Conservation (phyloP, 2,329 filamentous ascomycete genomes). For the Cladosporium phlei region DNA sequence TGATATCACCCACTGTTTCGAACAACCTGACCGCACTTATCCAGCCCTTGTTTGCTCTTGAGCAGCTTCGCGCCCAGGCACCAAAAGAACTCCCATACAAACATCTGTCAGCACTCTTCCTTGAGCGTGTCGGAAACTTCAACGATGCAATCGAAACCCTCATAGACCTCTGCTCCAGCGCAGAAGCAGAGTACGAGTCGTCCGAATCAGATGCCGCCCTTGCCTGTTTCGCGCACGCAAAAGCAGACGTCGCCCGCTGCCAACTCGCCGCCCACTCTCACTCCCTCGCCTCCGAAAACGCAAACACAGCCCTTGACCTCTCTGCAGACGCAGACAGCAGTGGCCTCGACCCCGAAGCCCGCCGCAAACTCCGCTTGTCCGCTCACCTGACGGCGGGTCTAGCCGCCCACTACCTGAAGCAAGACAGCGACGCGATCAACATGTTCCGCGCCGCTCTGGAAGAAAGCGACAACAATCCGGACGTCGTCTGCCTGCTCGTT, state of each 20-base stretch:
- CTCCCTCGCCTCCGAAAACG: constrained; percentile 68
- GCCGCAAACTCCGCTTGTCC: constrained; percentile 70
- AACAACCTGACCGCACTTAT: constrained; percentile 61
- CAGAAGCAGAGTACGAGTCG: constrained; percentile 79
- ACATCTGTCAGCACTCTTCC: constrained; percentile 74
- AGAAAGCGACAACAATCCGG: constrained; percentile 70
- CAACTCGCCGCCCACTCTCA: constrained; percentile 67
- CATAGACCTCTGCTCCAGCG: constrained; percentile 59
- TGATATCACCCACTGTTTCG: constrained; percentile 50
- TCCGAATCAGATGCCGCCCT: constrained; percentile 73
- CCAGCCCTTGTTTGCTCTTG: constrained; percentile 81
- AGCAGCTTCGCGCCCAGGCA: constrained; percentile 69
- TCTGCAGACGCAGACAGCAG: constrained; percentile 63
- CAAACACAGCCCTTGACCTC: constrained; percentile 73
- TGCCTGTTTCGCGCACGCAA: constrained; percentile 72
- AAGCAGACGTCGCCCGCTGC: constrained; percentile 79
- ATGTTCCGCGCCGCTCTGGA: constrained; percentile 77
- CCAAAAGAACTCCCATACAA: constrained; percentile 67
- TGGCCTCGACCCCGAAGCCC: constrained; percentile 60
- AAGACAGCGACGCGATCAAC: constrained; percentile 64
- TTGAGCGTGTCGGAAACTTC: constrained; percentile 73
- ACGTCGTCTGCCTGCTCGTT: constrained; percentile 80
- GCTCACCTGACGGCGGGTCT: constrained; percentile 82
- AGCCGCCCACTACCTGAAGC: constrained; percentile 66
- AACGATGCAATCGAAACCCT: constrained; percentile 60